These are phyloP conservation scores for Letharia columbiana DNA, from an alignment of 495 filamentous ascomycete species.

Conservation along the genomic window DNA sequence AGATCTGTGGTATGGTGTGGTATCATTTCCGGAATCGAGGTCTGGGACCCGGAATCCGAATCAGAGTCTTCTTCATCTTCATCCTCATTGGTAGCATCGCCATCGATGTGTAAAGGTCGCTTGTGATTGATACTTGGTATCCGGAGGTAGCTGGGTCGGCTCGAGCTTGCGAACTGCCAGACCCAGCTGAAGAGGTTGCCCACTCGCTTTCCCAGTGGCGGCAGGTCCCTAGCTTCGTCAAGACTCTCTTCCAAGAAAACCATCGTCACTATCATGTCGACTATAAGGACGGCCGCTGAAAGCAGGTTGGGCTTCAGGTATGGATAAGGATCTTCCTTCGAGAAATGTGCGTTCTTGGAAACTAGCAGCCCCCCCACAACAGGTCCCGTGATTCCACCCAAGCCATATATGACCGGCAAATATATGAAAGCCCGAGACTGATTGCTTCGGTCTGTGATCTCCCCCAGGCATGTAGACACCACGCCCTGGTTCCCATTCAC, in stretches of 20 bases:
- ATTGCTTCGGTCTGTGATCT: constrained; percentile 91
- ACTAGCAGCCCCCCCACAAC: constrained; percentile 80
- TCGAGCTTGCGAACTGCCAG: constrained; percentile 62
- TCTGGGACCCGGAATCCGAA: constrained; percentile 26
- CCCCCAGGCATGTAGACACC: constrained; percentile 85
- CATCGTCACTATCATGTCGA: constrained; percentile 63
- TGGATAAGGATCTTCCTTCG: constrained; percentile 55
- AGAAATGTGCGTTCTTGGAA: constrained; percentile 42
- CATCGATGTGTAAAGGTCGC: constrained; percentile 19
- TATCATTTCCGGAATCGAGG: constrained; percentile 32
- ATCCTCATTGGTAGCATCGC: constrained; percentile 32
- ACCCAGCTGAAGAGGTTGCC: constrained; percentile 57
- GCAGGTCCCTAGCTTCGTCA: constrained; percentile 58
- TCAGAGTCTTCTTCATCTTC: constrained; percentile 31
- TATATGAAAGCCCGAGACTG: constrained; percentile 87
- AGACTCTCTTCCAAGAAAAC: constrained; percentile 86
- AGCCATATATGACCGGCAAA: constrained; percentile 83
- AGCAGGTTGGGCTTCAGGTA: constrained; percentile 80
- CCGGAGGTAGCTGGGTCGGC: constrained; percentile 51
- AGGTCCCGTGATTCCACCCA: constrained; percentile 89
- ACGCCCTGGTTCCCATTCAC: constrained; percentile 86
- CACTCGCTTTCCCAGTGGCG: constrained; percentile 50
- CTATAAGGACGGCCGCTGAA: constrained; percentile 56
- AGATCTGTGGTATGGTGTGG: constrained; percentile 36
- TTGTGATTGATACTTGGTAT: constrained; percentile 11